phyloP scores from a whole-genome alignment of 305 asterid species.

The Andrographis paniculata region DNA sequence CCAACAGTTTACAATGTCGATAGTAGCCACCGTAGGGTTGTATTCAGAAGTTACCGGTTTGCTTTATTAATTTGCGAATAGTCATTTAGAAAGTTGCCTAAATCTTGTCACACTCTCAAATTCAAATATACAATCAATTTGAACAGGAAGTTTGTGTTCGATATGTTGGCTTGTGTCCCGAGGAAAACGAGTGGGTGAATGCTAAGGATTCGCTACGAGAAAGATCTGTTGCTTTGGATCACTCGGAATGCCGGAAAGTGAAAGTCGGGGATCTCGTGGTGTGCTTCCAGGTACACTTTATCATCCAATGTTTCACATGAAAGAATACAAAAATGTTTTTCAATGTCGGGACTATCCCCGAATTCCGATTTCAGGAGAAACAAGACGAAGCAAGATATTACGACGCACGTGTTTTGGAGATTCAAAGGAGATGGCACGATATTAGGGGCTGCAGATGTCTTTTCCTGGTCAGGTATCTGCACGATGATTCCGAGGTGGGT shows the following conservation, averaged over 20 bases:
- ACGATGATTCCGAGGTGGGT: constrained; percentile 51
- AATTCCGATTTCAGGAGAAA: constrained; percentile 35
- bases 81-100: not conserved
- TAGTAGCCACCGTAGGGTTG: not conserved
- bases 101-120: not conserved
- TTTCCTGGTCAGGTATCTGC: constrained; percentile 50
- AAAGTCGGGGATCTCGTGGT: constrained; percentile 68
- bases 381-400: constrained; percentile 58
- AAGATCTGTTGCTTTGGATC: constrained; percentile 74
- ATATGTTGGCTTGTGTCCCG: constrained; percentile 68
- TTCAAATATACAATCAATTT: not conserved
- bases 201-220: constrained; percentile 48
- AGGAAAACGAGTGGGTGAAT: constrained; percentile 84
- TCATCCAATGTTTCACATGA: not conserved
- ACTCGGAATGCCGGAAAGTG: constrained; percentile 68
- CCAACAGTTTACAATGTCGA: not conserved
- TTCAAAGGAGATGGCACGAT: constrained; percentile 63
- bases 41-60: not conserved
- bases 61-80: not conserved
- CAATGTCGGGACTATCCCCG: too few species aligned
- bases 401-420: constrained; percentile 50
- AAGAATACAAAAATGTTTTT: not conserved
- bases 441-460: constrained; percentile 74
- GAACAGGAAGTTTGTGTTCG: constrained; percentile 77
- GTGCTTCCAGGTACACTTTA: constrained; percentile 68